Evolutionary conservation across 2,329 filamentous ascomycete genomes (phyloP).

Genomic region (Leptographium galeiforme): DNA sequence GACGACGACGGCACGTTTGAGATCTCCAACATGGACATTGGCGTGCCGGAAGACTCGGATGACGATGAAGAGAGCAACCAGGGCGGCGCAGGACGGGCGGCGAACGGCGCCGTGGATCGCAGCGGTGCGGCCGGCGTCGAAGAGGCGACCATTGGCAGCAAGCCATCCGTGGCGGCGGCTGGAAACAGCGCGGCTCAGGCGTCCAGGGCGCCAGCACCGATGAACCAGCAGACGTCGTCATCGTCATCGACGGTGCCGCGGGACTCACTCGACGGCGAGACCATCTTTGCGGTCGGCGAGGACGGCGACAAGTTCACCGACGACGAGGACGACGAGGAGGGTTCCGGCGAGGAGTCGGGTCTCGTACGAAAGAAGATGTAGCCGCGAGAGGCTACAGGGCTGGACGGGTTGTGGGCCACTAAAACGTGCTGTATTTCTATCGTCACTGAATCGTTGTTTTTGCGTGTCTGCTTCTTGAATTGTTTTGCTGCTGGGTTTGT

Average conservation of each 20-base stretch:
- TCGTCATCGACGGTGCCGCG: constrained; percentile 25
- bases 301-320: constrained; percentile 72
- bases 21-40: constrained; percentile 85
- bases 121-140: constrained; percentile 24
- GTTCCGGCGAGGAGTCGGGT: constrained; percentile 41
- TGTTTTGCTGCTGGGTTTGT: background rate
- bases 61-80: constrained; percentile 45
- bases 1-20: constrained; percentile 94
- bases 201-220: constrained; percentile 9
- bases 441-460: background rate
- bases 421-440: background rate
- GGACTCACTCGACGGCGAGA: constrained; percentile 66
- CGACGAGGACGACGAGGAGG: constrained; percentile 53
- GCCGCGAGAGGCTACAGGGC: constrained; percentile 20
- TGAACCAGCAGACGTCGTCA: constrained; percentile 3
- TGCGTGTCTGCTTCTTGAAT: background rate
- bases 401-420: constrained; percentile 12
- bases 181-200: constrained; percentile 9
- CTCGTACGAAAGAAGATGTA: constrained; percentile 35
- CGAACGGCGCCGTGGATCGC: constrained; percentile 8
- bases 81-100: constrained; percentile 39
- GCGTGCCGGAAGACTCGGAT: constrained; percentile 54
- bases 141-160: constrained; percentile 7
- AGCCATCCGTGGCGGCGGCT: background rate
- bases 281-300: constrained; percentile 89